Evolutionary conservation across 352 stramenopile species (phyloP), one percentile per base, ranked within the genome.

Genomic region (Phytophthora europaea): DNA sequence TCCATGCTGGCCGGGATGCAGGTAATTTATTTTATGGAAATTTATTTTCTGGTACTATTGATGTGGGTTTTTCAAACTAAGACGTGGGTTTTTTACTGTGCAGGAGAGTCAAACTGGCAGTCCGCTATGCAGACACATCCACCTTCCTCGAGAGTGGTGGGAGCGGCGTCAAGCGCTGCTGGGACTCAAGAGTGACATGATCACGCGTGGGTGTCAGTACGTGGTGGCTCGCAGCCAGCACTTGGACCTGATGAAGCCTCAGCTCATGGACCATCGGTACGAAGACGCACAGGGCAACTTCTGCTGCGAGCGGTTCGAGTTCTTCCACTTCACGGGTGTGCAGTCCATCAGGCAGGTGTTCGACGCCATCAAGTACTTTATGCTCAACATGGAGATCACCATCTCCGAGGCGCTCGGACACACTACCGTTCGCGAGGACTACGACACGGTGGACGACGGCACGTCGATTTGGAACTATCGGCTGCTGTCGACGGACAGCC

Each of bases 381-480:
- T 82, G 51, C 38, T 79, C 15, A 89, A 87, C 34, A 82, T 90
- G 73, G 81, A 92, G 60, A 90, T 90, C 56, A 82, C 65, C 4
- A 83, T 92, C 20, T 86, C 81, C 3, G 82, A 88, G 57, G 54
- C 73, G 15, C 53, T 91, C 8, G 82, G 82, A 10, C 65, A 89
- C 47, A 73, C 83, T 8, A 89, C 82, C 26, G 50, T 90, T 13
- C 76, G 79, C 1, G 82, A 92, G 61, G 81, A 90, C 58, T 79
- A 86, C 36, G 79, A 87, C 28, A 74, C 40, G 13, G 43, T 70
- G n/a, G 62, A 67, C 10, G 72, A 79, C 12, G 71, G 74, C 16
- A 58, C 65, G 3, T 72, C 45, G 3, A 81, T 87, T 9, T 82
- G 61, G 40, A 81, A 86, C 47, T 75, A 87, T 40, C 83, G 83